A percentile compares a stretch with the other conserved stretches of the same genome.
These are phyloP conservation scores for Pseudodiploospora longispora DNA, from an alignment of 2,329 filamentous ascomycete species.

Conservation along the genomic window DNA sequence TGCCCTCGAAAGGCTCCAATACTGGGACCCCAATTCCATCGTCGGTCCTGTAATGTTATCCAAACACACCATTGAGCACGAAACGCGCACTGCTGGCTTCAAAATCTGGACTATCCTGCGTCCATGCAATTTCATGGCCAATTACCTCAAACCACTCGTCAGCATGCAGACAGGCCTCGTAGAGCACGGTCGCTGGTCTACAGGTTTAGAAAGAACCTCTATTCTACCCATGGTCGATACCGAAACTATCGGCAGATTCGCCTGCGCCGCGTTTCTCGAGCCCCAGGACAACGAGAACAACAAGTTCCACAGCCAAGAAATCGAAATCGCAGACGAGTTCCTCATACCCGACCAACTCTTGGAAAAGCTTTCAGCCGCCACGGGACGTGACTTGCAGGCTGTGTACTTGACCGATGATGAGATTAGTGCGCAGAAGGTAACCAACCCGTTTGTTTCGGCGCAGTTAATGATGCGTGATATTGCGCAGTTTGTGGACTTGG, in stretches of 20 bases:
- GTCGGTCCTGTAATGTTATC: conserved; percentile 22
- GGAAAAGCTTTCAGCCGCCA: conserved; percentile 24
- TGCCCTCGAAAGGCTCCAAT: conserved; percentile 18
- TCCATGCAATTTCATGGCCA: conserved; percentile 43
- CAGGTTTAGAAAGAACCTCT: conserved; percentile 26
- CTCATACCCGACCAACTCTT: conserved; percentile 28
- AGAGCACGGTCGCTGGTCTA: conserved; percentile 28
- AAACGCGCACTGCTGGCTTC: conserved; percentile 28
- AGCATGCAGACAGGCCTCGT: conserved; percentile 31
- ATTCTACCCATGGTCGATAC: conserved; percentile 36
- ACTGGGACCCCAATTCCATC: conserved; percentile 19
- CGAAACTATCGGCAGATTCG: conserved; percentile 39
- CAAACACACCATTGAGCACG: conserved; percentile 35
- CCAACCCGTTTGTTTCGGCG: conserved; percentile 29
- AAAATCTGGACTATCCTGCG: conserved; percentile 40
- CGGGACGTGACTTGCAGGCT: conserved; percentile 27
- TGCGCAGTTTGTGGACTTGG: conserved; percentile 26
- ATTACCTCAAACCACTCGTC: conserved; percentile 36
- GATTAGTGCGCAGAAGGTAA: conserved; percentile 22
- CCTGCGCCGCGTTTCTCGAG: conserved; percentile 33
- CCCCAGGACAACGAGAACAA: conserved; percentile 14
- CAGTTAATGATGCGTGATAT: conserved; percentile 29
- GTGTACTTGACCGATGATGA: conserved; percentile 34
- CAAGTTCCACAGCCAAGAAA: conserved; percentile 30
- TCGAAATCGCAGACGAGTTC: conserved; percentile 34